phyloP scores from a whole-genome alignment of 2,329 filamentous ascomycete species.

The Rugonectria rugulosa region DNA sequence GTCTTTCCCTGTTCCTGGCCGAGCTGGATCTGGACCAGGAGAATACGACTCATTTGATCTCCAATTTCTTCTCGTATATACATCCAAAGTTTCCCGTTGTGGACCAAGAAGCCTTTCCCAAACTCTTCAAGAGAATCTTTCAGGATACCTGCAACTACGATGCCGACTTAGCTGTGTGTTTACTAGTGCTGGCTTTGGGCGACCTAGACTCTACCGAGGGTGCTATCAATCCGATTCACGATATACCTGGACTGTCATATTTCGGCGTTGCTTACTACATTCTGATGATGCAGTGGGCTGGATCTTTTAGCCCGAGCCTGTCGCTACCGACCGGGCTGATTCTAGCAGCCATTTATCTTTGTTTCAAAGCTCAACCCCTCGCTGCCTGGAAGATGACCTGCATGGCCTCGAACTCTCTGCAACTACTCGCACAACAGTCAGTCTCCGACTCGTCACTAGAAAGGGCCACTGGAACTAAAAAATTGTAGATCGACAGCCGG shows the following conservation, averaged over 20 bases:
- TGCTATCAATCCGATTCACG: background rate
- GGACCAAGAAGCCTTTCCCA: background rate
- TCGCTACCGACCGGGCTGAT: conserved; percentile 18
- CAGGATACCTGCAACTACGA: background rate
- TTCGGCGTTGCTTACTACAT: background rate
- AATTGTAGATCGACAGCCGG: conserved; percentile 12
- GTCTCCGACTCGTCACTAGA: background rate
- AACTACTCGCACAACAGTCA: conserved; percentile 15
- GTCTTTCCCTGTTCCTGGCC: background rate
- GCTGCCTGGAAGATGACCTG: conserved; percentile 30
- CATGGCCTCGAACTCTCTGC: conserved; percentile 32
- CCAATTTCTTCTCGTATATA: background rate
- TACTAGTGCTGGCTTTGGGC: background rate
- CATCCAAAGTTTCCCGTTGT: background rate
- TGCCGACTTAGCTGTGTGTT: background rate
- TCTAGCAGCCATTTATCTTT: conserved; percentile 27
- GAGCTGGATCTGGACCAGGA: background rate
- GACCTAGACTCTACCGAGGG: background rate
- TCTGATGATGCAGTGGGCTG: background rate
- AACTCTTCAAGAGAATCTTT: background rate
- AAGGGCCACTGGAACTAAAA: background rate
- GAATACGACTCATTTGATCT: background rate
- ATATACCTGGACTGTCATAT: background rate
- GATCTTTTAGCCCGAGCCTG: background rate
- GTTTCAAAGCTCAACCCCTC: conserved; percentile 26